phyloP scores from a whole-genome alignment of 2,329 filamentous ascomycete genomes.

The Calonectria honghensis region DNA sequence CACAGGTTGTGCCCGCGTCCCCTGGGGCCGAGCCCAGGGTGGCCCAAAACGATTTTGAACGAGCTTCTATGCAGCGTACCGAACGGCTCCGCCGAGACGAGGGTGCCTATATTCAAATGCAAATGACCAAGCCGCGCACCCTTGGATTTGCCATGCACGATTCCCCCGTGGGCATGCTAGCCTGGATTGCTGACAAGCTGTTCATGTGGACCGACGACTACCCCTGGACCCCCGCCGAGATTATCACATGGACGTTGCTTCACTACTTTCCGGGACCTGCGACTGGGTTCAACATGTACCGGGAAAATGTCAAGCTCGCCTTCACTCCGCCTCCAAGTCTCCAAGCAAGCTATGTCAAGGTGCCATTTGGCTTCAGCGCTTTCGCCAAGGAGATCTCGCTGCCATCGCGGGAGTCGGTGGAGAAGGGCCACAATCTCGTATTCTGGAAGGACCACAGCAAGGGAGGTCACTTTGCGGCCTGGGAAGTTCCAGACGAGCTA shows the following conservation, averaged over 20 bases:
- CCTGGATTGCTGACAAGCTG: slow-evolving; percentile 89
- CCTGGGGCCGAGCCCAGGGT: background rate
- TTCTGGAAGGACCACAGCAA: slow-evolving; percentile 70
- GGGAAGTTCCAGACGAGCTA: slow-evolving; percentile 73
- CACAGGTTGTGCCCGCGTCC: background rate
- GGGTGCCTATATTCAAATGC: slow-evolving; percentile 23
- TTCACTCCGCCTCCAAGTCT: slow-evolving; percentile 62
- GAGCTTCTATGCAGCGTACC: slow-evolving; percentile 6
- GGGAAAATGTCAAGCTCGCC: slow-evolving; percentile 70
- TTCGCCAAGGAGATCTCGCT: slow-evolving; percentile 71
- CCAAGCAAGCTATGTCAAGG: slow-evolving; percentile 48
- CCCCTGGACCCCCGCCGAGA: slow-evolving; percentile 83
- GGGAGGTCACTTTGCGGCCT: slow-evolving; percentile 78
- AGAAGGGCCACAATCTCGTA: slow-evolving; percentile 76
- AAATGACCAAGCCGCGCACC: slow-evolving; percentile 31
- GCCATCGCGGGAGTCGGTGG: slow-evolving; percentile 72
- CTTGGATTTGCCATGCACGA: slow-evolving; percentile 65
- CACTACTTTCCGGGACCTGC: slow-evolving; percentile 84
- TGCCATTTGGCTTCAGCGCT: slow-evolving; percentile 68
- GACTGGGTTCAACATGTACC: slow-evolving; percentile 80
- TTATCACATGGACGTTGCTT: slow-evolving; percentile 83
- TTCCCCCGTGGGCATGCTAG: slow-evolving; percentile 80
- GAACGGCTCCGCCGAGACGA: slow-evolving; percentile 44
- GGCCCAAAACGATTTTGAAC: slow-evolving; percentile 2
- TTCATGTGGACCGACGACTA: slow-evolving; percentile 84